Evolutionary conservation across 2,329 filamentous ascomycete genomes (phyloP), one percentile per base, ranked within the genome.

Genomic region (Colletotrichum eleusines): DNA sequence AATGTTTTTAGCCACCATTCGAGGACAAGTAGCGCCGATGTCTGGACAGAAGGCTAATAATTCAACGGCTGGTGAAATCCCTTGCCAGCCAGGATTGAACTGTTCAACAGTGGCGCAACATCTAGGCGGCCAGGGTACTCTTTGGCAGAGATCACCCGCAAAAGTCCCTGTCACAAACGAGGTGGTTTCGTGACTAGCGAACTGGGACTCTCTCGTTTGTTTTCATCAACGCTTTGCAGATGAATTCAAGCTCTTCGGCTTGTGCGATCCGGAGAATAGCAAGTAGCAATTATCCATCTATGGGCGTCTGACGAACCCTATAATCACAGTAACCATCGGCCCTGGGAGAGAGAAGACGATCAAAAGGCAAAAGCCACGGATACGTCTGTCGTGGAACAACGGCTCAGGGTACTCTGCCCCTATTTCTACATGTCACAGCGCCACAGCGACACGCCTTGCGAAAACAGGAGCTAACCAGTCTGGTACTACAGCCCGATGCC

Each of bases 401-500:
- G 23, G 40, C n/a, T 16, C 51, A 44, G 26, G 40, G 44, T 8
- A 7, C 33, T 48, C 14, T 61, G 62, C 48, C 40, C 46, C 55
- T 70, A 55, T 58, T 57, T 58, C 26, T 53, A 40, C 8, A 60
- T 51, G 26, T 8, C 40, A 67, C 51, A 20, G 12, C 40, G 9
- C 28, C 16, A n/a, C 26, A 20, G 12, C 40, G 9, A 35, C 16
- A n/a, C 26, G 35, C 35, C 33, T 46, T 26, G 60, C 28, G 20
- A 23, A 33, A 23, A 50, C 28, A 23, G 9, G 23, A 31, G 18
- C 50, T 62, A 62, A 38, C 63, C 63, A 28, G 18, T 42, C 33
- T 66, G 48, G 62, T 66, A 26, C 20, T 11, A n/a, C 54, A n/a
- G 35, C 33, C 63, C 67, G 63, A 67, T 57, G 44, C 26, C 44